These are phyloP conservation scores for Trametes elegans DNA, from an alignment of 768 basidiomycete species.

Conservation along the genomic window DNA sequence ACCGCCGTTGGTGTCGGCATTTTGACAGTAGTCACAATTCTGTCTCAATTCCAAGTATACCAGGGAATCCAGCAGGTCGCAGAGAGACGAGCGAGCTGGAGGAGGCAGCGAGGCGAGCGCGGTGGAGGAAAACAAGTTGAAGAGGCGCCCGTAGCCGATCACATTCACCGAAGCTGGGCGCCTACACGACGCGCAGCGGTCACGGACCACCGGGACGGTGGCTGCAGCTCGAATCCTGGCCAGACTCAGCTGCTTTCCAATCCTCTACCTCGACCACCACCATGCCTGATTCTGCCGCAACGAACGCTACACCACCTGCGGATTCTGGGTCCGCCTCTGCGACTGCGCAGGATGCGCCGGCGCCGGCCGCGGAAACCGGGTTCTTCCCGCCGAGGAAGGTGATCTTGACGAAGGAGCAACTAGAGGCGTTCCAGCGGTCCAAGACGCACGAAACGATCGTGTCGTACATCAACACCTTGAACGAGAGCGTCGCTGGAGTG, in stretches of 20 bases:
- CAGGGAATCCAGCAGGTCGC: neutral
- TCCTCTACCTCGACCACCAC: slow-evolving; percentile 1
- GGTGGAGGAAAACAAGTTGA: slow-evolving; percentile 11
- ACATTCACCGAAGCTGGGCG: neutral
- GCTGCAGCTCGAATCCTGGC: neutral
- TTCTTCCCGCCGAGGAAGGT: slow-evolving; percentile 62
- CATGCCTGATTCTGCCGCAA: slow-evolving; percentile 21
- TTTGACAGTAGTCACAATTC: too few relatives aligned
- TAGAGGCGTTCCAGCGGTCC: slow-evolving; percentile 79
- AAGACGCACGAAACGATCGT: slow-evolving; percentile 66
- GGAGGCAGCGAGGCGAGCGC: neutral
- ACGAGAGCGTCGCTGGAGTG: slow-evolving; percentile 68
- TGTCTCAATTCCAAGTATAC: too few relatives aligned
- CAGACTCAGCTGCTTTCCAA: neutral
- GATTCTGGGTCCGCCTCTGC: neutral
- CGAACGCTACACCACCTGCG: neutral
- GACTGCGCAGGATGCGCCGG: neutral
- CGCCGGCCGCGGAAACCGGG: neutral
- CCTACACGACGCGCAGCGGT: too few relatives aligned
- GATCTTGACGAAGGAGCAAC: slow-evolving; percentile 75
- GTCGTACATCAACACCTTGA: slow-evolving; percentile 70
- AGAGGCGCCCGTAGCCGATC: slow-evolving; percentile 3
- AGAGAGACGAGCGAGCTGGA: neutral
- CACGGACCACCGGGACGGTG: neutral
- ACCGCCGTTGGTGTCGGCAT: slow-evolving; percentile 51